These are phyloP conservation scores for Styphnolobium japonicum DNA, from an alignment of 306 rosid genomes.

Conservation along the genomic window DNA sequence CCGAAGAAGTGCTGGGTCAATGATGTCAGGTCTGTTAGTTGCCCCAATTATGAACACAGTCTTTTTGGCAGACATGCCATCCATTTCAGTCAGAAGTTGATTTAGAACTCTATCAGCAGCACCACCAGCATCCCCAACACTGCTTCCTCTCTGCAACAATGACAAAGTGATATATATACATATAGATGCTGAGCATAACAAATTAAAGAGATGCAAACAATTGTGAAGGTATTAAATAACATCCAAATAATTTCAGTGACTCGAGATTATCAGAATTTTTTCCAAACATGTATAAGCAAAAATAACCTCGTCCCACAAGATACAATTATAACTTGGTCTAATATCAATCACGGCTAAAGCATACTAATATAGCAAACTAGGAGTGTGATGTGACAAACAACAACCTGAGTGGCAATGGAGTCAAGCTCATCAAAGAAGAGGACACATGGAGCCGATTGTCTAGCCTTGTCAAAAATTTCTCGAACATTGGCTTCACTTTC, in stretches of 20 bases:
- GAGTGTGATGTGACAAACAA: constrained; percentile 5
- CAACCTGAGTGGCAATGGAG: constrained; percentile 61
- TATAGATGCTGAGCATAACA: neutral
- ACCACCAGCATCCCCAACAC: constrained; percentile 58
- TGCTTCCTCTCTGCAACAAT: constrained; percentile 47
- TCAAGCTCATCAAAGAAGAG: constrained; percentile 67
- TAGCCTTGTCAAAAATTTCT: constrained; percentile 60
- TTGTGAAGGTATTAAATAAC: neutral
- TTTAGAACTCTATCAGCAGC: constrained; percentile 58
- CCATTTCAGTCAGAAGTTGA: constrained; percentile 62
- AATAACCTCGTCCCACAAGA: neutral
- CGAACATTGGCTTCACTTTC: constrained; percentile 70
- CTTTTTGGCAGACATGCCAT: constrained; percentile 57
- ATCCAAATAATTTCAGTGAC: neutral
- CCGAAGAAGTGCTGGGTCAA: constrained; percentile 58
- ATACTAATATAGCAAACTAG: neutral
- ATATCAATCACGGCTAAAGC: neutral
- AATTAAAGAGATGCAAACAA: neutral
- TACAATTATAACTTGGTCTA: neutral
- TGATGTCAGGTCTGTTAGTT: constrained; percentile 58
- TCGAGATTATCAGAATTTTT: neutral
- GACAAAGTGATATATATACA: neutral
- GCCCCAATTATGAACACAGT: constrained; percentile 62
- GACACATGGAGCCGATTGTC: constrained; percentile 58
- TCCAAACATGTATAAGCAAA: neutral